Evolutionary conservation across 202 grass and related monocot genomes (phyloP), one percentile per base, ranked within the genome.

Genomic region (Setaria italica): DNA sequence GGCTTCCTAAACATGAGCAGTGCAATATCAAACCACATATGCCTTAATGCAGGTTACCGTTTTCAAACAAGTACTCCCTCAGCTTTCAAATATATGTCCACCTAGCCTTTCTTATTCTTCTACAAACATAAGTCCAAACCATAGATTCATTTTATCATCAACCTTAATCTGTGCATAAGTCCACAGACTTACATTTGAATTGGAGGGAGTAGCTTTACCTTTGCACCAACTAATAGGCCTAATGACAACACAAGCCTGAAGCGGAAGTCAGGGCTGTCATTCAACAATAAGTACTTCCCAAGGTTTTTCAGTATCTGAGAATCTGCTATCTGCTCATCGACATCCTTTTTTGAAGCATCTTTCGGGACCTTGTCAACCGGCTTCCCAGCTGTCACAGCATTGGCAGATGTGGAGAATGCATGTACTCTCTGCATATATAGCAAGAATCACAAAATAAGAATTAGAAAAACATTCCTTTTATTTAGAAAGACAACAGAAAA

Each of bases 231-330:
- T 63, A 99, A 93, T 75, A 99, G 92, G 10, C 85, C 90, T 37
- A 99, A 82, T 1, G 97, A 90, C 66, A 99, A 71, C n/a, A 94
- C 49, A 72, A 93, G 84, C 87, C 97, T 96, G 59, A 99, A 81
- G 77, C 93, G 97, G 78, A 99, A 96, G 81, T 99, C 97, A 33
- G 80, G 35, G 64, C 90, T 96, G 70, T 99, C 97, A 17, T 96
- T 96, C 68, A 94, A 69, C 72, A 95, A 75, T 64, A 99, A 83
- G 68, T 96, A 92, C 87, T 99, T 99, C 12, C 71, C 83, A 82
- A 99, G 91, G 90, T 85, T 99, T 79, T 63, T 49, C 76, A 99
- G 83, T 77, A 99, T 99, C 82, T 82, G 88, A 14, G 87, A 83
- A 80, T 99, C 97, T 63, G 93, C 87, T 77, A 96, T 92, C 88